A percentile compares a stretch with the other conserved stretches of the same genome.
Evolutionary conservation across 148 eudicot species (phyloP).

Genomic region (Linanthus parryae): DNA sequence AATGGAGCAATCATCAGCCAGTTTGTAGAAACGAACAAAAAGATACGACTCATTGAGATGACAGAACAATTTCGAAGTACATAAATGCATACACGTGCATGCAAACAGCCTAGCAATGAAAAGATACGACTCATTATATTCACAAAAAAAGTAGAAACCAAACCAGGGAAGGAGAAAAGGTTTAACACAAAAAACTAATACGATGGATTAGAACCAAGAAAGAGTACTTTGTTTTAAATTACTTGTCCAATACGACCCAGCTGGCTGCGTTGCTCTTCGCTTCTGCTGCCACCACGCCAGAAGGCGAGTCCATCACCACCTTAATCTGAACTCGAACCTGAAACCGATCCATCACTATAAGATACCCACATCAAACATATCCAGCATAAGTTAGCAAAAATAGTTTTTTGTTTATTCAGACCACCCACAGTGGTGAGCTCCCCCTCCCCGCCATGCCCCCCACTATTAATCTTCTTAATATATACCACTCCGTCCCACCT

Average conservation of each 20-base stretch:
- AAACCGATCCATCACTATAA: constrained; percentile 11
- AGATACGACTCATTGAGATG: no score
- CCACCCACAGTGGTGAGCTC: no score
- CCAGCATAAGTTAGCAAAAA: no score
- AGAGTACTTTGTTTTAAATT: constrained; percentile 36
- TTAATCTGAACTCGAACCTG: constrained; percentile 79
- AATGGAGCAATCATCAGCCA: no score
- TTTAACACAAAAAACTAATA: not conserved
- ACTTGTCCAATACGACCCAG: constrained; percentile 99
- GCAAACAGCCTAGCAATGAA: not conserved
- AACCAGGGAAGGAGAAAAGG: not conserved
- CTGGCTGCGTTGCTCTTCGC: constrained; percentile 65
- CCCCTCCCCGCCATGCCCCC: no score
- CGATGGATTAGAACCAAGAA: constrained; percentile 34
- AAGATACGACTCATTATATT: no score
- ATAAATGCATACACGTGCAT: not conserved
- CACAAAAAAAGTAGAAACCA: not conserved
- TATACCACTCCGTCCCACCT: no score
- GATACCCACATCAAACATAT: no score
- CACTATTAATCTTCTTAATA: no score
- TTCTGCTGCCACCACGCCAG: constrained; percentile 79
- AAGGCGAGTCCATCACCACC: constrained; percentile 58
- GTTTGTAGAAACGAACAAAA: no score
- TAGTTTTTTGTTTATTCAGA: no score
- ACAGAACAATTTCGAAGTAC: constrained; percentile 2